A percentile compares a stretch with the other conserved stretches of the same genome.
These are phyloP conservation scores for Umbilicaria muhlenbergii DNA, from an alignment of 495 filamentous ascomycete species.

Conservation along the genomic window DNA sequence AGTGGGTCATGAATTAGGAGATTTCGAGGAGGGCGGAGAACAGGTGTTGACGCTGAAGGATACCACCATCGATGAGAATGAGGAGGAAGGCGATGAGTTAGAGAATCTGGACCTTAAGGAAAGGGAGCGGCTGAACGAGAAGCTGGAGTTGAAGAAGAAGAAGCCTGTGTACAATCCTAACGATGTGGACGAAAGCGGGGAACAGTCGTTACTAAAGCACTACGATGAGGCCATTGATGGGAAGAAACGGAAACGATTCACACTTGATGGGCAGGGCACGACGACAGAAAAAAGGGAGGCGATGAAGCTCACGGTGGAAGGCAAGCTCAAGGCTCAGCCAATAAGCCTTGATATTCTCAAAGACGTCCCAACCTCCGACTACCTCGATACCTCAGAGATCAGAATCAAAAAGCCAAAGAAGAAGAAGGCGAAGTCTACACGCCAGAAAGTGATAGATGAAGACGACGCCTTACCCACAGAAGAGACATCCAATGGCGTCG, in stretches of 20 bases:
- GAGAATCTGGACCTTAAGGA: constrained; percentile 70
- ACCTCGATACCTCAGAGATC: constrained; percentile 67
- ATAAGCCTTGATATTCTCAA: constrained; percentile 61
- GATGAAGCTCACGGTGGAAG: constrained; percentile 37
- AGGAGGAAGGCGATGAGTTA: constrained; percentile 84
- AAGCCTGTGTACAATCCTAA: constrained; percentile 80
- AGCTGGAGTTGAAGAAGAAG: constrained; percentile 77
- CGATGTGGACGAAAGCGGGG: constrained; percentile 47
- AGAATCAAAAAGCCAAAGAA: constrained; percentile 91
- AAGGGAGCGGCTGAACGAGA: constrained; percentile 60
- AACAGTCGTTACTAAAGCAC: constrained; percentile 49
- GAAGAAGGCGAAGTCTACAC: constrained; percentile 67
- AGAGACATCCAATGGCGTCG: constrained; percentile 20
- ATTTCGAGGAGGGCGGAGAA: constrained; percentile 65
- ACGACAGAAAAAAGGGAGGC: constrained; percentile 46
- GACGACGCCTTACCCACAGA: constrained; percentile 48
- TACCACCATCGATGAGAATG: constrained; percentile 66
- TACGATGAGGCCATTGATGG: constrained; percentile 94
- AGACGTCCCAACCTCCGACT: constrained; percentile 64
- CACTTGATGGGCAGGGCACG: constrained; percentile 59
- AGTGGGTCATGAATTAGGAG: constrained; percentile 68
- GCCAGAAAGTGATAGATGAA: constrained; percentile 53
- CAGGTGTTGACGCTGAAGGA: constrained; percentile 87
- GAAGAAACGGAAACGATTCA: constrained; percentile 82
- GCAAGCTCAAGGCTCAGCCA: constrained; percentile 46